Evolutionary conservation across 2,329 filamentous ascomycete species (phyloP), one percentile per base, ranked within the genome.

Genomic region (Berkeleyomyces rouxiae): DNA sequence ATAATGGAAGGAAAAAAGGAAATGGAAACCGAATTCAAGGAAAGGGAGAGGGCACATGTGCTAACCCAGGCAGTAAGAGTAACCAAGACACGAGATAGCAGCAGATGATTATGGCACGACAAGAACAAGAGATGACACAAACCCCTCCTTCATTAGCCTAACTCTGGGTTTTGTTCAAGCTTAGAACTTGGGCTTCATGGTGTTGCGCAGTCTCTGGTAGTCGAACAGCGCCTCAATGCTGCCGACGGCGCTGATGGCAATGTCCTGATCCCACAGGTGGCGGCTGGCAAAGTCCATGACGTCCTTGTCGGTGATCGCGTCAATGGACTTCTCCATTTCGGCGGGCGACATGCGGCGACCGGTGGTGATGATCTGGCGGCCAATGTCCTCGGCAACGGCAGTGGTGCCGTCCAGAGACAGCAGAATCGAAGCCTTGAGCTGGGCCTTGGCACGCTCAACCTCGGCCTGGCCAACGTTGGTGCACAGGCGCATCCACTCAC

Each of bases 341-440:
- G 87, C 87, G 65, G 93, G 89, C 73, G 79, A 85, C 83, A 95
- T 87, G 68, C 92, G 86, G 71, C 91, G 88, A 73, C 93, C 93
- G 64, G 93, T 97, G 72, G 91, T 97, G 79, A 99, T 85, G 77
- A 99, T 90, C 79, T 99, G 93, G 76, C 93, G 89, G 72, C 93
- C 93, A 75, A 99, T 96, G 74, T 99, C 93, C 81, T 99, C 93
- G 66, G 93, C 93, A 62, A 96, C 87, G 70, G 93, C 90, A 58
- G 93, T 97, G 72, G 93, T 97, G 75, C 91, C 95, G 74, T 99
- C 93, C 40, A 99, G 89, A 61, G 90, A 95, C 68, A 99, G 85
- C 66, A 99, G 88, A 72, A 99, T 91, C 62, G 91, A 96, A 66
- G 93, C 93, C 84, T 99, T 99, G 71, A 99, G 86, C 80, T 99